Evolutionary conservation across 2,329 filamentous ascomycete genomes (phyloP), one percentile per base, ranked within the genome.

Genomic region (Emericellopsis cladophorae): DNA sequence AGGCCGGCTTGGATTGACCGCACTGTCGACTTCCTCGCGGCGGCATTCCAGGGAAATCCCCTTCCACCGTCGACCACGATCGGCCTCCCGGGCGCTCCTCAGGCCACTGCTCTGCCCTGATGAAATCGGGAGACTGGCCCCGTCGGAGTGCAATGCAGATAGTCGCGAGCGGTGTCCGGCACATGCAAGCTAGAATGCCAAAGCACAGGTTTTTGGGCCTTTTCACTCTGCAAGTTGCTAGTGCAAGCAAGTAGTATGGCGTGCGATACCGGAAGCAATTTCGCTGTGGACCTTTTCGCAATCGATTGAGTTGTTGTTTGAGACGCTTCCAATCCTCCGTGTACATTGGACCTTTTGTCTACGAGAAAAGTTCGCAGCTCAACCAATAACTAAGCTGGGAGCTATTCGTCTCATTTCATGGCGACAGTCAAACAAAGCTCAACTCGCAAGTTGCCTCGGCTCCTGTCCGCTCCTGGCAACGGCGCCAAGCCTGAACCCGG

Each of bases 1-100:
- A 34, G 43, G 5, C 43, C 43, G 5, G 22, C 33, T 31, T 44
- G 39, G 24, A 42, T 44, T 15, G 39, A 42, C n/a, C 29, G 32
- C 7, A 37, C 42, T 11, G 42, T 44, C 12, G 36, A 42, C 1
- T 42, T 36, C 40, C 41, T 42, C 31, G 31, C 31, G 15, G 31
- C 31, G 15, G 31, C 31, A 32, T 32, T 32, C 15, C 31, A 32
- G 15, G 31, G 31, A 32, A 32, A 32, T 32, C 31, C 31, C 31
- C 31, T 32, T 32, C 31, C 31, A 32, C 31, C 31, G 31, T 32
- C 31, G 31, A 32, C 31, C 31, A 32, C 31, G 11, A 32, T 32
- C 6, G 31, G 31, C 31, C 31, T 32, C 6, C 31, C 31, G 11
- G 31, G 31, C 31, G 31, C 31, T 32, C 31, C 31, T 32, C 31